These are phyloP conservation scores for Rhododendron griersonianum DNA, from an alignment of 148 eudicot genomes.

Conservation along the genomic window DNA sequence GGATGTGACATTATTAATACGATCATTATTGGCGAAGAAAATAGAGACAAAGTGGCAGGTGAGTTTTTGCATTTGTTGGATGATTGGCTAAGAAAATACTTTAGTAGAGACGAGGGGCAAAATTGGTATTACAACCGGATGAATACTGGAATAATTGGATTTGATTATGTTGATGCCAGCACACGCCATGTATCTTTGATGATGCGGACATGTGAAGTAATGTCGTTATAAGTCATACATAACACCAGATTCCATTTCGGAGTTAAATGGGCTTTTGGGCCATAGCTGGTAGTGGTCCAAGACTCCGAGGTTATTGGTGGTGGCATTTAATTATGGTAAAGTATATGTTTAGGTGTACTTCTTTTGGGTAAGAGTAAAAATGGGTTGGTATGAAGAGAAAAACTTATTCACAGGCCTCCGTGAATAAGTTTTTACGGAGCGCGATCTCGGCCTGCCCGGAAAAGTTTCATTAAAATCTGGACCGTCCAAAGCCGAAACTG, in stretches of 20 bases:
- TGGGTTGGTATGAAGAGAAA: background rate
- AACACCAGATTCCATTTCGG: background rate
- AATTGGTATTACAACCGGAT: background rate
- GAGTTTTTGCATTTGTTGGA: background rate
- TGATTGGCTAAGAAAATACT: background rate
- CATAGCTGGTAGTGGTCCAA: constrained; percentile 1
- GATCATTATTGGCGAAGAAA: too few relatives aligned
- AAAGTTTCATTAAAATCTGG: too few relatives aligned
- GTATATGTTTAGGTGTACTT: background rate
- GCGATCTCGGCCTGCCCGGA: too few relatives aligned
- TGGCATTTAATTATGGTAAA: background rate
- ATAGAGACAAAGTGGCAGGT: background rate
- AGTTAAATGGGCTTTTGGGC: background rate
- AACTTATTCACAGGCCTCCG: too few relatives aligned
- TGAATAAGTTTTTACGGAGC: too few relatives aligned
- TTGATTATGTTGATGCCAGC: background rate
- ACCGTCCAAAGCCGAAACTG: too few relatives aligned
- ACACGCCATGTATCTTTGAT: background rate
- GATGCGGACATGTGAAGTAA: background rate
- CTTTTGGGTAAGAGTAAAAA: background rate
- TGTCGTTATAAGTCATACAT: too few relatives aligned
- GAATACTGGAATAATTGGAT: background rate
- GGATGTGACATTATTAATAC: too few relatives aligned
- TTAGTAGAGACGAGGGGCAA: background rate
- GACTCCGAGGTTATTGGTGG: background rate